Evolutionary conservation across 805 yeast genomes (phyloP).

Genomic region (Suhomyces sp.): DNA sequence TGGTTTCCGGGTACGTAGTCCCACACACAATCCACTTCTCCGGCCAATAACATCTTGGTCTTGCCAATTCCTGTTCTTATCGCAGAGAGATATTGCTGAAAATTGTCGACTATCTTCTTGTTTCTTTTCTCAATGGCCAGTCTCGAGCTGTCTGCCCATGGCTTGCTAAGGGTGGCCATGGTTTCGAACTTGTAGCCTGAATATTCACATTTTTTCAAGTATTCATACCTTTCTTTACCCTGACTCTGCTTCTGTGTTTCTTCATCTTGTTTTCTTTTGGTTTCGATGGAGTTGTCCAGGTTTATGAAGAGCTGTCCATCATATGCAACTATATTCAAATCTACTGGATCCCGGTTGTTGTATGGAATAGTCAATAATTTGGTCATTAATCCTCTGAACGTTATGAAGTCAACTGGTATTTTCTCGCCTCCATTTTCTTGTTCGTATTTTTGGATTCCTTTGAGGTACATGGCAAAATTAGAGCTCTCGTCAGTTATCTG

Average conservation of each 20-base stretch:
- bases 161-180: slow-evolving; percentile 68
- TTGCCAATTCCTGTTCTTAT: slow-evolving; percentile 83
- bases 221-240: slow-evolving; percentile 20
- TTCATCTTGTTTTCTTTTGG: slow-evolving; percentile 23
- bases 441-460: slow-evolving; percentile 58
- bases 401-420: slow-evolving; percentile 61
- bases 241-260: slow-evolving; percentile 15
- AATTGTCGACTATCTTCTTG: slow-evolving; percentile 59
- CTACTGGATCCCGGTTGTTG: slow-evolving; percentile 54
- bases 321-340: slow-evolving; percentile 60
- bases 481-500: slow-evolving; percentile 54
- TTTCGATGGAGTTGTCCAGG: slow-evolving; percentile 42
- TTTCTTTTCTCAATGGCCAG: slow-evolving; percentile 63
- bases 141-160: slow-evolving; percentile 70
- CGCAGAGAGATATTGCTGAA: slow-evolving; percentile 77
- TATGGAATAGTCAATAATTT: slow-evolving; percentile 68
- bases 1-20: slow-evolving; percentile 63
- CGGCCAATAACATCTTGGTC: slow-evolving; percentile 66
- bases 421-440: slow-evolving; percentile 37
- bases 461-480: slow-evolving; percentile 55
- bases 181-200: slow-evolving; percentile 86
- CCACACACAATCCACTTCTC: slow-evolving; percentile 90
- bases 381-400: slow-evolving; percentile 85
- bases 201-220: slow-evolving; percentile 46
- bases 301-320: slow-evolving; percentile 75